Conservation (phyloP, 2,329 filamentous ascomycete species). For the Cladophialophora chaetospira region DNA sequence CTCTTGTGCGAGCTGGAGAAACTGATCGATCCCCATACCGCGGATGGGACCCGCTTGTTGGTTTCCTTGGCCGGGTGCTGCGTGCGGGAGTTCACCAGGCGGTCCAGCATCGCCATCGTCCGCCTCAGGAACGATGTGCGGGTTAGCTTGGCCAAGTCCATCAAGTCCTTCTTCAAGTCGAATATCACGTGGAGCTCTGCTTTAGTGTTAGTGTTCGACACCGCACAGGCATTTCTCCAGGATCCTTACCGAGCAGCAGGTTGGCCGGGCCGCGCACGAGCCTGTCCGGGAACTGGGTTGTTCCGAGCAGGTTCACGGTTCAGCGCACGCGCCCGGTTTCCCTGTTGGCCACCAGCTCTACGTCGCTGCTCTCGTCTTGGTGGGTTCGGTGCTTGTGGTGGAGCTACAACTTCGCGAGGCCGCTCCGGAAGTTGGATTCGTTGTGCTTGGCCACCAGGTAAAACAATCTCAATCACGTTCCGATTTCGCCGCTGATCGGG, state of each 20-base stretch:
- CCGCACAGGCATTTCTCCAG: neutral
- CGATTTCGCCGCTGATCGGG: constrained; percentile 40
- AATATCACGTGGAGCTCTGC: neutral
- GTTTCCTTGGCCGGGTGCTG: constrained; percentile 31
- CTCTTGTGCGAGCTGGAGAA: constrained; percentile 53
- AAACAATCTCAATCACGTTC: constrained; percentile 36
- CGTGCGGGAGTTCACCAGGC: constrained; percentile 16
- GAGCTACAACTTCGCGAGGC: constrained; percentile 9
- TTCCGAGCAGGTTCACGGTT: constrained; percentile 17
- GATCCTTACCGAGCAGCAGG: neutral
- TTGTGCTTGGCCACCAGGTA: constrained; percentile 30
- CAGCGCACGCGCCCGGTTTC: constrained; percentile 18
- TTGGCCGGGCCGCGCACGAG: constrained; percentile 3
- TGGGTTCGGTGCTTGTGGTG: constrained; percentile 26
- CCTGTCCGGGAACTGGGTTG: neutral
- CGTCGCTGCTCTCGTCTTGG: constrained; percentile 16
- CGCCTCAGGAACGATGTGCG: neutral
- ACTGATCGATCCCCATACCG: constrained; percentile 50
- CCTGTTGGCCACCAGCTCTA: constrained; percentile 23
- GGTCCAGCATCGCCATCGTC: constrained; percentile 1
- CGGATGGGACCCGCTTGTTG: constrained; percentile 26
- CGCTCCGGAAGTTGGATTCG: constrained; percentile 27
- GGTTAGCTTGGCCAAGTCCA: neutral
- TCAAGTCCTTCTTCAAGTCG: neutral
- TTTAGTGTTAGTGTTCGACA: neutral